phyloP scores from a whole-genome alignment of 176 grass and related monocot genomes.

The Neostapfia colusana region DNA sequence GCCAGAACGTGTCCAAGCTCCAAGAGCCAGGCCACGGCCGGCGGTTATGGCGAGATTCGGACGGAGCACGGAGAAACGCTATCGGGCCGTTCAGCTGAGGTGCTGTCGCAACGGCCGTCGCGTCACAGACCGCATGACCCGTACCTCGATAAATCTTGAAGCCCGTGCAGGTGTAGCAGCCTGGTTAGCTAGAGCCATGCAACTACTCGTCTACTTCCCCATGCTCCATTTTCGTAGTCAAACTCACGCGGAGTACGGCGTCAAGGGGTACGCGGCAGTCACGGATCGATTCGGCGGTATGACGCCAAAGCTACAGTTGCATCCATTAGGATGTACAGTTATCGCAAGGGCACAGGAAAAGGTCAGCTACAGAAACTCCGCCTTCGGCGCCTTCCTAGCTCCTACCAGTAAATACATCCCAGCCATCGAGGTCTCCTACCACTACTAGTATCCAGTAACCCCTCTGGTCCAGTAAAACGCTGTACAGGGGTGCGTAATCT shows the following conservation, averaged over 20 bases:
- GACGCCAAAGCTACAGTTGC: constrained; percentile 1
- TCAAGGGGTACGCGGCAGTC: background rate
- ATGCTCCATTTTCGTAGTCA: background rate
- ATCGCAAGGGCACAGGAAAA: background rate
- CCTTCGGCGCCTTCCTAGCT: constrained; percentile 31
- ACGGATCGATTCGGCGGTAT: background rate
- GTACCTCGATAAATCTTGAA: background rate
- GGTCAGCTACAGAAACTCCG: constrained; percentile 24
- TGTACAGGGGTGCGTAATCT: constrained; percentile 32
- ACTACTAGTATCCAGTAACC: background rate
- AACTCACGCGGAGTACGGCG: background rate
- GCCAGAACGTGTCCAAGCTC: background rate
- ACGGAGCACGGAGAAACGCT: background rate
- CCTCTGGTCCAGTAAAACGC: constrained; percentile 19
- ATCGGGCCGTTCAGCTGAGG: background rate
- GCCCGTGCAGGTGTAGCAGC: background rate
- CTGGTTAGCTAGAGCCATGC: background rate
- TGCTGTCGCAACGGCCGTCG: background rate
- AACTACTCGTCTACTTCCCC: no score
- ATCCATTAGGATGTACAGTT: constrained; percentile 11
- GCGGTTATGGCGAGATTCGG: background rate
- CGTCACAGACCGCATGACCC: background rate
- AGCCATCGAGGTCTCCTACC: constrained; percentile 5
- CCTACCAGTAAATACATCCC: constrained; percentile 21
- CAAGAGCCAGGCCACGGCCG: constrained; percentile 1